phyloP scores from a whole-genome alignment of 2,329 filamentous ascomycete species.

The Sporothrix euskadiensis region DNA sequence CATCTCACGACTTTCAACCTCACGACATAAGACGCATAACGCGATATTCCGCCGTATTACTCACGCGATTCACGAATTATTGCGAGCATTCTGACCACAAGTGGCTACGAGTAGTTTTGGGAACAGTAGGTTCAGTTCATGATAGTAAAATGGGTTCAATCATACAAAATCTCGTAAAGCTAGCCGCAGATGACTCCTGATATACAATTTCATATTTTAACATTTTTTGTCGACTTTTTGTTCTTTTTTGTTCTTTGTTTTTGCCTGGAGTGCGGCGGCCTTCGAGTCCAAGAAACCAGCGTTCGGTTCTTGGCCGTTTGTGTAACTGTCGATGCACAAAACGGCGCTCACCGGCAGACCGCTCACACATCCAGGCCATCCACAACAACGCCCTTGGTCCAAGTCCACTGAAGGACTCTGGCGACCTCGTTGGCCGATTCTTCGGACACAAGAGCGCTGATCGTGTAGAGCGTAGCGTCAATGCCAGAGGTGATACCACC shows the following conservation, averaged over 20 bases:
- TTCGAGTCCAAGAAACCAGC: not conserved
- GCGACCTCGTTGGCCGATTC: slow-evolving; percentile 75
- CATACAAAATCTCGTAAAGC: slow-evolving; percentile 20
- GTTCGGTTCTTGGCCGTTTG: not conserved
- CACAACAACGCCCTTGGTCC: slow-evolving; percentile 82
- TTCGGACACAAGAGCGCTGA: slow-evolving; percentile 77
- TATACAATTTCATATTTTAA: slow-evolving; percentile 14
- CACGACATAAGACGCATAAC: not conserved
- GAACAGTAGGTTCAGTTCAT: not conserved
- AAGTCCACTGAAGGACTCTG: slow-evolving; percentile 75
- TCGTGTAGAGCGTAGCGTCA: slow-evolving; percentile 81
- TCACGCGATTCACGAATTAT: not conserved
- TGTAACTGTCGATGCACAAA: not conserved
- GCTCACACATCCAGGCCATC: slow-evolving; percentile 78
- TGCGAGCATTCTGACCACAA: not conserved
- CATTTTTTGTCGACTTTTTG: slow-evolving; percentile 14
- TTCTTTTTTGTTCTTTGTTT: slow-evolving; percentile 7
- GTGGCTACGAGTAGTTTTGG: no score
- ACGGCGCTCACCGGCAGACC: slow-evolving; percentile 5
- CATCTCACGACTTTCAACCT: slow-evolving; percentile 13
- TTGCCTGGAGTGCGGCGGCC: slow-evolving; percentile 18
- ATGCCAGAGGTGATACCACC: slow-evolving; percentile 78
- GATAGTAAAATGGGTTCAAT: slow-evolving; percentile 6
- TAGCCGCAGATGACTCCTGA: slow-evolving; percentile 19
- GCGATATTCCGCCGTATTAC: not conserved